phyloP scores from a whole-genome alignment of 768 basidiomycete genomes.

The Coprinellus aureogranulatus region DNA sequence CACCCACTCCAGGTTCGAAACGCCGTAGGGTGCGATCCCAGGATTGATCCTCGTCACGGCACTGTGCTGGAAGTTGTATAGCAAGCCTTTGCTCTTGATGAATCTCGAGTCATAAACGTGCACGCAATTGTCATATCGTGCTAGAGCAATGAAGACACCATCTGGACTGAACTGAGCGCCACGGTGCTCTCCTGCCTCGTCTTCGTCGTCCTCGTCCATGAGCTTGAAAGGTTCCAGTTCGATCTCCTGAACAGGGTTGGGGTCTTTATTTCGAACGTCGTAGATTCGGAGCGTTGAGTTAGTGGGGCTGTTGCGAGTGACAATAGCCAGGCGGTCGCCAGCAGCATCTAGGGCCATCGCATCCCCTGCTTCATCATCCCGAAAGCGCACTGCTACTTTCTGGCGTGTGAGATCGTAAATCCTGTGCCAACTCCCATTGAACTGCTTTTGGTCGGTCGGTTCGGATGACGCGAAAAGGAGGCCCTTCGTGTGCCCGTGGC shows the following conservation, averaged over 20 bases:
- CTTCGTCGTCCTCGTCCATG: conserved; percentile 20
- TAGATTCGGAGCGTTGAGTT: conserved; percentile 47
- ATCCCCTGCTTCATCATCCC: conserved; percentile 54
- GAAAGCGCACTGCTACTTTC: conserved; percentile 31
- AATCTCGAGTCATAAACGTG: conserved; percentile 68
- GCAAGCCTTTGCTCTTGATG: conserved; percentile 30
- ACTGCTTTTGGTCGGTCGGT: conserved; percentile 24
- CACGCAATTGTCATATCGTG: conserved; percentile 53
- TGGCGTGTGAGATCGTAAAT: conserved; percentile 42
- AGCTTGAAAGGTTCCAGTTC: conserved; percentile 35
- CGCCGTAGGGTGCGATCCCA: conserved; percentile 40
- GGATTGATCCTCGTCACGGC: conserved; percentile 31
- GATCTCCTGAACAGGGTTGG: conserved; percentile 25
- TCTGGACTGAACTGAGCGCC: conserved; percentile 57
- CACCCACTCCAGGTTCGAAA: conserved; percentile 55
- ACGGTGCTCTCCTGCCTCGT: conserved; percentile 40
- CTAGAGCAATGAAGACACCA: conserved; percentile 57
- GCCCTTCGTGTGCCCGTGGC: conserved; percentile 33
- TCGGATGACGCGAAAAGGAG: conserved; percentile 59
- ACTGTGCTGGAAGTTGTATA: conserved; percentile 45
- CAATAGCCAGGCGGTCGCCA: conserved; percentile 14
- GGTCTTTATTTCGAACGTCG: conserved; percentile 40
- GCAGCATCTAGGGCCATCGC: conserved; percentile 39
- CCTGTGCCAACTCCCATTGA: conserved; percentile 43
- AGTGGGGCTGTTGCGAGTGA: conserved; percentile 27